These are phyloP conservation scores for Suillus subaureus DNA, from an alignment of 768 basidiomycete species.

Conservation along the genomic window DNA sequence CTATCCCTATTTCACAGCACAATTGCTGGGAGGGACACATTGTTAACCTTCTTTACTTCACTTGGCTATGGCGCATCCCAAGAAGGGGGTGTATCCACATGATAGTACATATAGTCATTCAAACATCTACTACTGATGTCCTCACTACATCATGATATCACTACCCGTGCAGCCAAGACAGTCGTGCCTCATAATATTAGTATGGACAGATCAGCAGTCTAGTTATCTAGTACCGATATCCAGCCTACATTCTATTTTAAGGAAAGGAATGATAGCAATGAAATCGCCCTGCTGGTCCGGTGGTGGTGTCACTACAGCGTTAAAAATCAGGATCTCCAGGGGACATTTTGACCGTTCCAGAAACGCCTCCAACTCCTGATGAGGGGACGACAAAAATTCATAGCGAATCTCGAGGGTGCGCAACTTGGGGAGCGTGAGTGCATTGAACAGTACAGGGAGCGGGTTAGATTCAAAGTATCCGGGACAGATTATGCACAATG, in stretches of 20 bases:
- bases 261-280: background rate
- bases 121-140: background rate
- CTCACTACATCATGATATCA: background rate
- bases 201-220: background rate
- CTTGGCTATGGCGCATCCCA: background rate
- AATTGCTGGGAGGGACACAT: background rate
- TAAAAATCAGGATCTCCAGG: background rate
- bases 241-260: background rate
- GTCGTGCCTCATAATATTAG: too few species aligned
- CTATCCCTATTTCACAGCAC: background rate
- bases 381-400: background rate
- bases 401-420: slow-evolving; percentile 1
- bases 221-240: background rate
- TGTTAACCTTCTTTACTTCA: background rate
- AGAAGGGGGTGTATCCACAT: too few species aligned
- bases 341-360: background rate
- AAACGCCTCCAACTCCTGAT: background rate
- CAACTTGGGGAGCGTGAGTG: background rate
- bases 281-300: background rate
- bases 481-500: background rate
- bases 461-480: background rate
- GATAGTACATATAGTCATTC: background rate
- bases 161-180: background rate
- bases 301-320: background rate
- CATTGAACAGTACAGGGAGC: background rate